phyloP scores from a whole-genome alignment of 352 stramenopile genomes.

The Sclerospora graminicola region DNA sequence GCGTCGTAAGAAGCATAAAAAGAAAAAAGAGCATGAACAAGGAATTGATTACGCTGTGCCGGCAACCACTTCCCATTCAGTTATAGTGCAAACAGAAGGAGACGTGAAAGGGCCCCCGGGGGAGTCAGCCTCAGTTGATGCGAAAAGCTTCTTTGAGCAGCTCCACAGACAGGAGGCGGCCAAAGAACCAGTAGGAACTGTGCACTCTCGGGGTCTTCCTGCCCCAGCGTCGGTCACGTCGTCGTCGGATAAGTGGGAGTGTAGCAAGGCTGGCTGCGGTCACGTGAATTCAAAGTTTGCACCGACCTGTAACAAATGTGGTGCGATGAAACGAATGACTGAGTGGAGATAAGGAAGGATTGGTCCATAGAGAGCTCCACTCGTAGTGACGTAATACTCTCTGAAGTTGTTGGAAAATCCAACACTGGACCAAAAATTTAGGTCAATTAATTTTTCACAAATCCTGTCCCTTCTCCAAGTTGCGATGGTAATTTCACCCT shows the following conservation, averaged over 20 bases:
- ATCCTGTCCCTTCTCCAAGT: no score
- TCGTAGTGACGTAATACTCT: background rate
- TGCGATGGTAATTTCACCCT: no score
- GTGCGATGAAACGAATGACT: slow-evolving; percentile 66
- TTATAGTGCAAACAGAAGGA: background rate
- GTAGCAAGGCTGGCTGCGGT: slow-evolving; percentile 47
- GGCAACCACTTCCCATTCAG: background rate
- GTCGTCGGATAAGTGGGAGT: slow-evolving; percentile 54
- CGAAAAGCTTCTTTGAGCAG: slow-evolving; percentile 54
- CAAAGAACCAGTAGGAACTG: slow-evolving; percentile 47
- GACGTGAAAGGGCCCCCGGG: background rate
- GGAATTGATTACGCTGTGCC: background rate
- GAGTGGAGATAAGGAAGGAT: slow-evolving; percentile 46
- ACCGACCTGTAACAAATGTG: slow-evolving; percentile 53
- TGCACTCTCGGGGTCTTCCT: slow-evolving; percentile 38
- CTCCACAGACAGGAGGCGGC: slow-evolving; percentile 45
- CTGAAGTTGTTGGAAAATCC: no score
- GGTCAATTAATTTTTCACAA: no score
- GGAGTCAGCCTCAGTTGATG: slow-evolving; percentile 10
- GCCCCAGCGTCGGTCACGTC: slow-evolving; percentile 18
- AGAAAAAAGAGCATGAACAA: slow-evolving; percentile 4
- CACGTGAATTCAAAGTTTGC: slow-evolving; percentile 63
- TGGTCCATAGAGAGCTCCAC: background rate
- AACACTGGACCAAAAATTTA: no score
- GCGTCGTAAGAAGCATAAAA: slow-evolving; percentile 9